phyloP scores from a whole-genome alignment of 1,139 yeast species.

The Groenewaldozyma auringiensis region DNA sequence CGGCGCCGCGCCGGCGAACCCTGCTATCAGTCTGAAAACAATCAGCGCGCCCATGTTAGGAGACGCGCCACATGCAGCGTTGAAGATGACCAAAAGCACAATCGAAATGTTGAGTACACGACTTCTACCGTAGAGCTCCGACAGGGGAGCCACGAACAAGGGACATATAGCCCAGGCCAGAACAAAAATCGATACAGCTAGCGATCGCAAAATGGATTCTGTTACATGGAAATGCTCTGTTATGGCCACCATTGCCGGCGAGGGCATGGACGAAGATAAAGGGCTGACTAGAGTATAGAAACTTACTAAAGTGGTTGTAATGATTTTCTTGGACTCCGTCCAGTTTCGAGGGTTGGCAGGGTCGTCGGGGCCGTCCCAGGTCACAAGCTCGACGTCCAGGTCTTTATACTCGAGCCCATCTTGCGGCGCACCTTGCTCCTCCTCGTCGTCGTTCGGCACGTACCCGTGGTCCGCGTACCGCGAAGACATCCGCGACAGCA shows the following conservation, averaged over 20 bases:
- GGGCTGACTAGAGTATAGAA: slow-evolving; percentile 50
- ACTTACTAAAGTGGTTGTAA: slow-evolving; percentile 44
- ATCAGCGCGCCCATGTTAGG: slow-evolving; percentile 48
- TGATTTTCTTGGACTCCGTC: slow-evolving; percentile 36
- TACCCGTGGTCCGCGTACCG: slow-evolving; percentile 13
- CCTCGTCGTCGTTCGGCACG: slow-evolving; percentile 11
- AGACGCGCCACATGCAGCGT: slow-evolving; percentile 51
- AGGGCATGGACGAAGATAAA: slow-evolving; percentile 50
- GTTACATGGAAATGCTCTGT: slow-evolving; percentile 38
- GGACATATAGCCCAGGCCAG: slow-evolving; percentile 61
- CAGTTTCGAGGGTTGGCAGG: slow-evolving; percentile 58
- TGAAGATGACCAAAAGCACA: slow-evolving; percentile 45
- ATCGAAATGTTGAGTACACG: slow-evolving; percentile 46
- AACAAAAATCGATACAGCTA: slow-evolving; percentile 52
- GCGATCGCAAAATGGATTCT: slow-evolving; percentile 36
- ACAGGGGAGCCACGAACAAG: slow-evolving; percentile 50
- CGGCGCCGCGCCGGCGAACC: slow-evolving; percentile 59
- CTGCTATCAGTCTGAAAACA: slow-evolving; percentile 53
- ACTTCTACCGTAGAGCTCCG: slow-evolving; percentile 52
- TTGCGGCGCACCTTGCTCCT: slow-evolving; percentile 7
- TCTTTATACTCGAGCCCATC: slow-evolving; percentile 45
- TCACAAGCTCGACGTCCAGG: slow-evolving; percentile 54
- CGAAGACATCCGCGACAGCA: slow-evolving; percentile 16
- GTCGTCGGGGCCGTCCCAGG: slow-evolving; percentile 59
- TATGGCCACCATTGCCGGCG: slow-evolving; percentile 49